These are phyloP conservation scores for Sclerotinia sclerotiorum DNA, from an alignment of 2,329 filamentous ascomycete genomes.

Conservation along the genomic window DNA sequence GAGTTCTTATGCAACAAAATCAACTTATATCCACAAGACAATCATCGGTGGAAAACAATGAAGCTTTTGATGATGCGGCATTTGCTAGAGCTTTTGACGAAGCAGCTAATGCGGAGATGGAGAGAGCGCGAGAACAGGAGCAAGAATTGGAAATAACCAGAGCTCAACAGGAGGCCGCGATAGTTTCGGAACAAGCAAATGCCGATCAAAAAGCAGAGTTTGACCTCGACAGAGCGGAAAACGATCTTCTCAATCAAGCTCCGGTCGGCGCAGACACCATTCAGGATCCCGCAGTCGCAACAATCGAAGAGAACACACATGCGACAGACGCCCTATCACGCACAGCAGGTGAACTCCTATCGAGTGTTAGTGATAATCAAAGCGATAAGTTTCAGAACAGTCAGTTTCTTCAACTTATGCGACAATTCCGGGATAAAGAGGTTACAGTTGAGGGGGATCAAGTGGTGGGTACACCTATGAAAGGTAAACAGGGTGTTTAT, in stretches of 20 bases:
- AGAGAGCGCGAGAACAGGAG: conserved; percentile 25
- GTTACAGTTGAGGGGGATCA: conserved; percentile 71
- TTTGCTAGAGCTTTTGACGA: conserved; percentile 54
- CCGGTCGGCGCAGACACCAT: conserved; percentile 42
- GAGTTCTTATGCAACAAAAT: conserved; percentile 18
- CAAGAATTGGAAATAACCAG: conserved; percentile 30
- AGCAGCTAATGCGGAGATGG: conserved; percentile 35
- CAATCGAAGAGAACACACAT: conserved; percentile 41
- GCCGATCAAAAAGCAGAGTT: conserved; percentile 6
- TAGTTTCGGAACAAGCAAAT: conserved; percentile 28
- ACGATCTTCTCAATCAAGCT: conserved; percentile 30
- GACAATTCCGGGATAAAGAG: conserved; percentile 68
- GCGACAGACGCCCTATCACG: conserved; percentile 62
- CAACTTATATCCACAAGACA: conserved; percentile 27
- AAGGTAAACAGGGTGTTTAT: neutral
- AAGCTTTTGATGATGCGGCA: conserved; percentile 53
- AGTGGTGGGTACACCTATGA: conserved; percentile 47
- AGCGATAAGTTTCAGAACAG: conserved; percentile 77
- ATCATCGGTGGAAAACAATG: conserved; percentile 40
- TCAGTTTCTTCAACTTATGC: conserved; percentile 75
- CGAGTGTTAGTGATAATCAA: conserved; percentile 66
- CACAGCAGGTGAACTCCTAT: conserved; percentile 69
- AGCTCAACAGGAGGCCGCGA: neutral
- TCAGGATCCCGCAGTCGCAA: conserved; percentile 31
- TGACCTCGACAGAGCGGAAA: conserved; percentile 3